Evolutionary conservation across 805 yeast genomes (phyloP).

Genomic region (Yarrowia porcina): DNA sequence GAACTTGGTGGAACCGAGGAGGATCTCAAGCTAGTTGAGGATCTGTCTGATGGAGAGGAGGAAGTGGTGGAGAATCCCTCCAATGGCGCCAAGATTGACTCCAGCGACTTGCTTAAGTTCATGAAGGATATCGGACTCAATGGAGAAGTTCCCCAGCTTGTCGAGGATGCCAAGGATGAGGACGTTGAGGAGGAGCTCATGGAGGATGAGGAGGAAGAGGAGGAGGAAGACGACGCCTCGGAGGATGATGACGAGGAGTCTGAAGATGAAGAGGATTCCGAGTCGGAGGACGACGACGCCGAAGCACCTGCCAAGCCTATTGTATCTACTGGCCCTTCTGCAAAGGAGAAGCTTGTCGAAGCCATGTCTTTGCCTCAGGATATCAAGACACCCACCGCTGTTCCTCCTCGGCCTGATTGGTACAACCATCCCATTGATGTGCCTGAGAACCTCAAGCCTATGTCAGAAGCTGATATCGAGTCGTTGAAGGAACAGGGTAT

Average conservation of each 20-base stretch:
- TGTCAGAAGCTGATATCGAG: constrained; percentile 49
- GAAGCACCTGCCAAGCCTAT: not conserved
- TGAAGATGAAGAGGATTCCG: not conserved
- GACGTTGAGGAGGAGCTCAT: constrained; percentile 32
- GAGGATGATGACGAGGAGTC: not conserved
- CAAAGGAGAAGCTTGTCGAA: constrained; percentile 27
- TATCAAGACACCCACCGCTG: constrained; percentile 38
- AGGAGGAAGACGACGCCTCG: constrained; percentile 28
- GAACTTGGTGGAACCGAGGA: constrained; percentile 79
- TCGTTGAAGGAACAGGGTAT: constrained; percentile 65
- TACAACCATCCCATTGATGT: constrained; percentile 52
- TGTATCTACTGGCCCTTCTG: not conserved
- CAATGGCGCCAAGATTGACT: constrained; percentile 29
- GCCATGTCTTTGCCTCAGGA: constrained; percentile 17
- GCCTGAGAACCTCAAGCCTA: constrained; percentile 32
- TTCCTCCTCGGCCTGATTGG: constrained; percentile 74
- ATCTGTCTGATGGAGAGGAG: constrained; percentile 39
- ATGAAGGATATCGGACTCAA: constrained; percentile 14
- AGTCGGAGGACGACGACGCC: not conserved
- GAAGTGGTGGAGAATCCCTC: constrained; percentile 36
- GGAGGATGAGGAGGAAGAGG: constrained; percentile 33
- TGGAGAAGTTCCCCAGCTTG: constrained; percentile 22
- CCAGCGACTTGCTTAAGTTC: constrained; percentile 32
- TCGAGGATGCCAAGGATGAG: constrained; percentile 37
- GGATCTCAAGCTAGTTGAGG: constrained; percentile 64